Percentiles rank a stretch among this genome's conserved stretches.
Evolutionary conservation across 176 grass and related monocot species (phyloP).

Genomic region (Raddia distichophylla): DNA sequence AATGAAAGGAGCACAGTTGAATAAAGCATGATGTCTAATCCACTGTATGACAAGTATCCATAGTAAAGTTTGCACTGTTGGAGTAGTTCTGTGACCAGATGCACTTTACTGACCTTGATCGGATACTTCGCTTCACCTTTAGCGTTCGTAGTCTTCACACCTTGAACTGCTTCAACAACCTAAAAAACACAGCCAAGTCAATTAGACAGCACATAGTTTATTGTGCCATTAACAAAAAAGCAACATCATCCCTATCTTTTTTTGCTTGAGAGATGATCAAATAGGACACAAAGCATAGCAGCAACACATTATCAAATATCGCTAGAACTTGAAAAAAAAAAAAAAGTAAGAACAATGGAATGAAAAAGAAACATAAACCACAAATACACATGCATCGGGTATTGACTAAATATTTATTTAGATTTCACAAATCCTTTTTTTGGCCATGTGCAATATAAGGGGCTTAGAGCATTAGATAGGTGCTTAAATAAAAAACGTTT

Average conservation of each 20-base stretch:
- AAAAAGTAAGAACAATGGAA: neutral
- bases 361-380: no score
- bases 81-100: neutral
- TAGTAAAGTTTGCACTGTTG: neutral
- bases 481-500: no score
- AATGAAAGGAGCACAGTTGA: neutral
- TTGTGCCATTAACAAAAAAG: neutral
- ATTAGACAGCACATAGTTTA: constrained; percentile 1
- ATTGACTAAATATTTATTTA: neutral
- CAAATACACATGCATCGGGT: neutral
- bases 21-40: neutral
- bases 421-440: neutral
- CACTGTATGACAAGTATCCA: neutral
- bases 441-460: no score
- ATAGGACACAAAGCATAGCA: neutral
- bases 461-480: no score
- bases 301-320: neutral
- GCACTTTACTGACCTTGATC: constrained; percentile 68
- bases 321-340: neutral
- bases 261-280: neutral
- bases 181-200: constrained; percentile 39
- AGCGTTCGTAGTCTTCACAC: constrained; percentile 84
- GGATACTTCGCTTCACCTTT: constrained; percentile 92
- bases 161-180: constrained; percentile 94
- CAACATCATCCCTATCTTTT: neutral